Evolutionary conservation across 768 basidiomycete genomes (phyloP), one percentile per base, ranked within the genome.

Genomic region (Lactifluus echinatus): DNA sequence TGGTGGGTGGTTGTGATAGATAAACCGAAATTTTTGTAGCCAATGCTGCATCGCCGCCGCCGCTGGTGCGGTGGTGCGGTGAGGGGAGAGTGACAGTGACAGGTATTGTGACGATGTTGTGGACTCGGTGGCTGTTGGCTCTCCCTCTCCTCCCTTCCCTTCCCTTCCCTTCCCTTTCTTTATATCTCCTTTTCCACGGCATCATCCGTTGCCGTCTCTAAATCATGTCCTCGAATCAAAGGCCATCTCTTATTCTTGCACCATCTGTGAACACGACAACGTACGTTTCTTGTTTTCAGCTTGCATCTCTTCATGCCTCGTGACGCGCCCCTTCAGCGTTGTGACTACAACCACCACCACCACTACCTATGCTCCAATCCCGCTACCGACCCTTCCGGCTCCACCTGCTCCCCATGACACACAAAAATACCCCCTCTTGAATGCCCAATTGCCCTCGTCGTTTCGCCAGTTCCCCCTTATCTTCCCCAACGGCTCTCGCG

Each of bases 341-440:
- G 85, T 89, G 64, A 93, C 90, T 48, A 92, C 87, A n/a, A 93
- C 91, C 1, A 90, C 88, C 0, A 93, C 91, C 2, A 93, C 90
- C 1, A 93, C 91, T 2, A 83, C 85, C 11, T 91, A 93, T 73
- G 85, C 90, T 54, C 90, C 90, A n/a, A 90, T 93, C 61, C 85
- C 82, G 37, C 69, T 93, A 2, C 90, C 90, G 1, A 72, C 84
- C 8, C 71, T 92, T 2, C 88, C 89, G 8, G 72, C 83, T 2
- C 88, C 87, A 3, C 71, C 79, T 0, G 78, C 82, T 10, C 87
- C 88, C 21, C 85, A 84, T 64, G 86, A 91, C 68, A 78, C 84
- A 7, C 91, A 92, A 71, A 75, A 77, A 54, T 93, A 90, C 66
- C 90, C 90, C 3, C 74, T 93, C 26, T 71, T 89, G 42, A 80